phyloP scores from a whole-genome alignment of 208 protist species.

The Tritrichomonas musculus region DNA sequence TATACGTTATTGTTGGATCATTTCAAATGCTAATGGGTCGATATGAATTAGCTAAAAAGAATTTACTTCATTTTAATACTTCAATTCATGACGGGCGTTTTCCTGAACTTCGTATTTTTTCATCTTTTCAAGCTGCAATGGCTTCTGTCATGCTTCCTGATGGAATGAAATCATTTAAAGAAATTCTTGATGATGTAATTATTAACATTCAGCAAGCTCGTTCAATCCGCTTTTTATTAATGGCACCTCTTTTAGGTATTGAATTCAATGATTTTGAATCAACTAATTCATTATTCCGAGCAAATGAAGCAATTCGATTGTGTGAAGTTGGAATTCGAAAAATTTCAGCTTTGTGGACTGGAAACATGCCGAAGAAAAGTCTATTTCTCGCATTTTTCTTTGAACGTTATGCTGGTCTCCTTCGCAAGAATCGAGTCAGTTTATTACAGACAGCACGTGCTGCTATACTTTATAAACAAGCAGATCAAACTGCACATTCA shows the following conservation, averaged over 20 bases:
- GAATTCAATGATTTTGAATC: not conserved
- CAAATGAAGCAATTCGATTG: not conserved
- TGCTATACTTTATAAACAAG: not conserved
- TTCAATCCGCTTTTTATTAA: not conserved
- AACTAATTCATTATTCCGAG: too few species aligned
- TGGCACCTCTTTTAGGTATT: not conserved
- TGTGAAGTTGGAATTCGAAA: not conserved
- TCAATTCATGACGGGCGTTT: not conserved
- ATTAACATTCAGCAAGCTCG: not conserved
- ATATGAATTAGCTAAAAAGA: not conserved
- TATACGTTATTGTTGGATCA: not conserved
- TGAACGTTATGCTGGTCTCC: not conserved
- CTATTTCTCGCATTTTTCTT: not conserved
- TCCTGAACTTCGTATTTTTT: not conserved
- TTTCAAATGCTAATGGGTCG: not conserved
- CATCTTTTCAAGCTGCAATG: not conserved
- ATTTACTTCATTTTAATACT: not conserved
- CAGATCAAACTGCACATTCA: not conserved
- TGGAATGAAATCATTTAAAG: not conserved
- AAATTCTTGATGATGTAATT: not conserved
- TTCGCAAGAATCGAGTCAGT: not conserved
- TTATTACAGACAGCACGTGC: not conserved
- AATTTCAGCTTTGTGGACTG: not conserved
- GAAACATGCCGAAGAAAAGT: not conserved
- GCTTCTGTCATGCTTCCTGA: not conserved